Base-by-base conservation (phyloP, 2,329 filamentous ascomycete species). In the Penicillium rolfsii region DNA sequence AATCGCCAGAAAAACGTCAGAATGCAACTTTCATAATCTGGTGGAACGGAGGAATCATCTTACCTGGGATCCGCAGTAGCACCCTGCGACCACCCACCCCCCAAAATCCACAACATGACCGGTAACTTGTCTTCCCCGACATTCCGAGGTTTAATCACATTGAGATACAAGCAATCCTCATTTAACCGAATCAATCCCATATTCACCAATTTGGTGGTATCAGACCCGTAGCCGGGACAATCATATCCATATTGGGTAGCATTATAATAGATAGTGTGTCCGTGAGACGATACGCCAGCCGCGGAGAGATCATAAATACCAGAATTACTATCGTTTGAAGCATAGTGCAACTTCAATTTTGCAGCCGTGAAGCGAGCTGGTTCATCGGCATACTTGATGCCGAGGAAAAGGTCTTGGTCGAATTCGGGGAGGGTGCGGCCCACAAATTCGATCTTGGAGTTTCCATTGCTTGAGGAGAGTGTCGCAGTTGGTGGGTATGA, bases 51-150 rank as follows among this genome's bases (percentile, higher is more conserved):
- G 1, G 9, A 5, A 12, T 5, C 43, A 30, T 55, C 58, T 45
- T 64, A 73, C 71, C 72, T 67, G 9, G 72, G 72, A 62, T 74
- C 72, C 3, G 67, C 69, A 53, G 71, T 74, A 12, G 71, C 70
- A 0, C 72, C 71, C 60, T 73, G 67, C 54, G 67, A 57, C 70
- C 71, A 73, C 1, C 72, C 72, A 56, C 72, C 72, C 3, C 71
- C 72, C 50, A 69, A 73, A 22, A 74, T 74, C 72, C 71, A 74
- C 24, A 74, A 48, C 60, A 74, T 63, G 16, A 74, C 71, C 4
- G 71, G 72, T 11, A 74, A 57, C 40, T 68, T 52, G 6, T 60
- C 59, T 2, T 59, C 54, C 33, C 53, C 12, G 0, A 50, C n/a
- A 1, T 38, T 11, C 33, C 49, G 45, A 3, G 70, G 71, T 6